Percentiles rank a stretch among this genome's conserved stretches.
phyloP scores from a whole-genome alignment of 148 eudicot genomes.

The Vaccinium corymbosum region DNA sequence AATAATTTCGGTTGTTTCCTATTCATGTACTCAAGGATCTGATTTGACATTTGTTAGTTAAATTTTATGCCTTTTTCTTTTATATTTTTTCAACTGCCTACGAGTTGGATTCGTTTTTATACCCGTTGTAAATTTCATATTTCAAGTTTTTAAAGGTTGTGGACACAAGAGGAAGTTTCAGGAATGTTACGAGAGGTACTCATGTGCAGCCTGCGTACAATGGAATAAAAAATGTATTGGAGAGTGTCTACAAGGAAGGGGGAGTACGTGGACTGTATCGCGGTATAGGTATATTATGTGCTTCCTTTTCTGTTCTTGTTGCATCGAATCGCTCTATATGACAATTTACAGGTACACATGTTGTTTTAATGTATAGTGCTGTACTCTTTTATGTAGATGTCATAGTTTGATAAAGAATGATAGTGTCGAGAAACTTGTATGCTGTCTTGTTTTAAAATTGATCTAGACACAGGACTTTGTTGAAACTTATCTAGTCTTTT shows the following conservation, averaged over 20 bases:
- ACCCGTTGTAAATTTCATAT: background rate
- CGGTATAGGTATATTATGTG: slow-evolving; percentile 67
- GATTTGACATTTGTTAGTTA: background rate
- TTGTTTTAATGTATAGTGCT: background rate
- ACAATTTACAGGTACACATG: background rate
- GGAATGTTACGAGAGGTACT: slow-evolving; percentile 29
- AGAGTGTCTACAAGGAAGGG: slow-evolving; percentile 74
- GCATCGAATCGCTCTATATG: background rate
- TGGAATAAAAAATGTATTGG: slow-evolving; percentile 74
- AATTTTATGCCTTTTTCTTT: background rate
- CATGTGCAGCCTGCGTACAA: slow-evolving; percentile 45
- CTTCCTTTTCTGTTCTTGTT: background rate
- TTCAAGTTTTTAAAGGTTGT: slow-evolving; percentile 42
- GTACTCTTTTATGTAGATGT: background rate
- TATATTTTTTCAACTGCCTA: background rate
- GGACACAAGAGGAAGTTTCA: slow-evolving; percentile 43
- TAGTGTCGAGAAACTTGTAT: background rate
- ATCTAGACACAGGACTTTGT: background rate
- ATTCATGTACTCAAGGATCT: background rate
- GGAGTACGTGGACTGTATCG: slow-evolving; percentile 86
- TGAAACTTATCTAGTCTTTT: background rate
- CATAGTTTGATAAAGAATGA: background rate
- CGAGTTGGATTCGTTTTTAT: background rate
- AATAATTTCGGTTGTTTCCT: background rate
- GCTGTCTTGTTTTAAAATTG: background rate